Evolutionary conservation across 2,329 filamentous ascomycete genomes (phyloP), one percentile per base, ranked within the genome.

Genomic region (Cladosporium cucumerinum): DNA sequence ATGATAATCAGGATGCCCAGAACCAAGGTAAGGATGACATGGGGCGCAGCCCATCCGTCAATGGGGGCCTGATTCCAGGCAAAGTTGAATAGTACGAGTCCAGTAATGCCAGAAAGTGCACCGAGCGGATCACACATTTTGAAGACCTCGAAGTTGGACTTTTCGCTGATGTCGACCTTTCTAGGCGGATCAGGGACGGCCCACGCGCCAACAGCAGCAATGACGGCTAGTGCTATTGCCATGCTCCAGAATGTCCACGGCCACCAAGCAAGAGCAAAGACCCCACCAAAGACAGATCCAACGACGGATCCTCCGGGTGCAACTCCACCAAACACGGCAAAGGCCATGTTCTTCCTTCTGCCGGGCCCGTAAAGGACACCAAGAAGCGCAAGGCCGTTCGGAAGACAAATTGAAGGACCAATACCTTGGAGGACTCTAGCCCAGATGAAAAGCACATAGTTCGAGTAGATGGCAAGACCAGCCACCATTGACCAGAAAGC

Each of bases 361-460:
- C 77, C 74, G 0, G 74, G 72, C 5, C 69, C 60, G 64, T 78
- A 78, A 1, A 74, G 70, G 6, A 72, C 68, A 8, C 76, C 76
- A 5, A 78, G 71, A 8, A 79, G 65, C 7, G 76, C 77, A 3
- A 79, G 69, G 12, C 75, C 77, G 64, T 78, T 79, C 5, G 77
- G 77, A 51, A 76, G 70, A 26, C 76, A 67, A 5, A 78, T 64
- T 0, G 77, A 76, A 18, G 75, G 73, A 3, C 77, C 77, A 51
- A 81, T 72, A 3, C 79, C 79, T 67, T 80, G 78, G 61, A 80
- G 73, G 0, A 74, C 77, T 48, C 79, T 71, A 59, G 73, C 75
- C 30, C 79, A 64, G 65, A 76, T 74, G 67, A 78, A 78, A 48
- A 78, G 69, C 61, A 71, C 64, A 18, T 70, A 58, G 6, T 65